A percentile compares a stretch with the other conserved stretches of the same genome.
Evolutionary conservation across 306 rosid genomes (phyloP).

Genomic region (Pterocarpus macrocarpus): DNA sequence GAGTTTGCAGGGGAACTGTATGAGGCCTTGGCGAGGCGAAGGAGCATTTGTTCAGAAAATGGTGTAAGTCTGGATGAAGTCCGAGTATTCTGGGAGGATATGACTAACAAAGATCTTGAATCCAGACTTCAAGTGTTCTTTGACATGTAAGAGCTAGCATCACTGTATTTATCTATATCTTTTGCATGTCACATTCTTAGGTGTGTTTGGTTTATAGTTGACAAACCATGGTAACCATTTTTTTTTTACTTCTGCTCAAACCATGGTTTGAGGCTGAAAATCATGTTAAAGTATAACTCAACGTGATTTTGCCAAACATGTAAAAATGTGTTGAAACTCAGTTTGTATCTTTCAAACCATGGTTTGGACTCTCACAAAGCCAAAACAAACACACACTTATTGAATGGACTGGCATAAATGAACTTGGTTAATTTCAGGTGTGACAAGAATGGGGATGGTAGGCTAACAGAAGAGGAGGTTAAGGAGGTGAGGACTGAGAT

Average conservation of each 20-base stretch:
- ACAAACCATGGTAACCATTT: too few relatives aligned
- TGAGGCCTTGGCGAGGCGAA: slow-evolving; percentile 78
- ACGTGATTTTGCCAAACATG: too few relatives aligned
- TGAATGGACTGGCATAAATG: slow-evolving; percentile 26
- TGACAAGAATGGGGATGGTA: slow-evolving; percentile 98
- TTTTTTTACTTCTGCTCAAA: too few relatives aligned
- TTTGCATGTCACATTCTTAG: not conserved
- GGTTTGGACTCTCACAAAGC: too few relatives aligned
- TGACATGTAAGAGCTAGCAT: slow-evolving; percentile 69
- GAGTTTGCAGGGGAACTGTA: slow-evolving; percentile 83
- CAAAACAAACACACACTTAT: not conserved
- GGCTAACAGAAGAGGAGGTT: slow-evolving; percentile 89
- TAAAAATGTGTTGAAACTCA: too few relatives aligned
- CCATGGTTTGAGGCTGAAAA: too few relatives aligned
- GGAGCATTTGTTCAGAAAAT: slow-evolving; percentile 44
- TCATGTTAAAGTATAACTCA: too few relatives aligned
- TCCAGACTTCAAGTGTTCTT: slow-evolving; percentile 90
- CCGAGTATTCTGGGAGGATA: slow-evolving; percentile 84
- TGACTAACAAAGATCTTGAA: slow-evolving; percentile 76
- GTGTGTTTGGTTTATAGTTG: too few relatives aligned
- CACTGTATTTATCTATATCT: not conserved
- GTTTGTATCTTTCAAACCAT: too few relatives aligned
- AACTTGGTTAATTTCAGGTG: slow-evolving; percentile 67
- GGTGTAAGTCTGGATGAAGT: slow-evolving; percentile 67
- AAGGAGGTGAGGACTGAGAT: slow-evolving; percentile 69